Evolutionary conservation across 495 filamentous ascomycete genomes (phyloP), one percentile per base, ranked within the genome.

Genomic region (Xylaria cubensis): DNA sequence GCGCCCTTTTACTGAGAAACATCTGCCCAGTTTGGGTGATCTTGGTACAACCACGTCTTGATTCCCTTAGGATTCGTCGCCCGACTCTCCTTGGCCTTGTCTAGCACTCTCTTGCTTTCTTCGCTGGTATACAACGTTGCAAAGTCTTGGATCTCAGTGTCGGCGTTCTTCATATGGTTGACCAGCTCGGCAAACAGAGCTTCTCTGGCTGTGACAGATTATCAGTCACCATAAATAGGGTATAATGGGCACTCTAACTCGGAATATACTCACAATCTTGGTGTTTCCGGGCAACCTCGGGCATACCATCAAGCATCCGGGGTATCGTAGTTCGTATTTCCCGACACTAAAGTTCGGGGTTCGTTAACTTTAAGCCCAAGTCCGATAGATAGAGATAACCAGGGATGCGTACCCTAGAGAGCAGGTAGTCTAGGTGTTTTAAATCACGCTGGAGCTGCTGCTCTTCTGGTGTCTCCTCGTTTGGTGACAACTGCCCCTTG

Each of bases 1-100:
- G 4, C 19, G 1, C 8, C 44, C 32, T 50, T 53, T 67, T 39
- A 68, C 41, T 36, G 69, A 69, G 71, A 32, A 41, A 59, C 34
- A 12, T 79, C 74, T 53, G 82, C 75, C 86, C 86, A 88, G 48
- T 85, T 81, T 0, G 86, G 85, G 69, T 88, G 79, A 10, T 88
- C 84, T 26, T 75, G 80, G 4, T 83, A 79, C 26, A 77, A 78
- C 86, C 87, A 89, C 39, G 82, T 81, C 72, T 81, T 85, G 66
- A 88, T 85, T 17, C 83, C 85, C 56, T 80, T 79, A 0, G 84
- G 82, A 58, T 85, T 84, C 32, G 81, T 78, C 63, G 79, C 79
- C 36, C 81, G 81, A 72, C 86, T 87, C 68, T 83, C 79, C 34
- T 71, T 79, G 2, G 82, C 84, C 21, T 81, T 78, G 1, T 80